A percentile compares a stretch with the other conserved stretches of the same genome.
Evolutionary conservation across 176 grass and related monocot species (phyloP).

Genomic region (Pontederia paniculata): DNA sequence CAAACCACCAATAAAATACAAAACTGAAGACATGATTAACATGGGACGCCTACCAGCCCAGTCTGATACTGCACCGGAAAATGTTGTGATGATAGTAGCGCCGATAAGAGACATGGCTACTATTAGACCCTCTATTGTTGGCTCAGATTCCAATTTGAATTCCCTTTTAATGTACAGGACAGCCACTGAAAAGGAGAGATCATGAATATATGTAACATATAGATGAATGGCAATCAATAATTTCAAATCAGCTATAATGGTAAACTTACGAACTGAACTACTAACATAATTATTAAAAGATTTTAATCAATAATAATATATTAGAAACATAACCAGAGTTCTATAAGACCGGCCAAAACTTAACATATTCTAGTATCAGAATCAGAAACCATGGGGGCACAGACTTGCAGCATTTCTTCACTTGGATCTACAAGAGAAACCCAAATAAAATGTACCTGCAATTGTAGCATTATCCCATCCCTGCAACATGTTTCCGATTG

Average conservation of each 20-base stretch:
- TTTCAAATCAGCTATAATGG: too few species aligned
- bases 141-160: constrained; percentile 53
- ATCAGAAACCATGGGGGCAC: too few species aligned
- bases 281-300: too few species aligned
- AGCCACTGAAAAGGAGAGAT: constrained; percentile 44
- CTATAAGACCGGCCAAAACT: too few species aligned
- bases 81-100: constrained; percentile 76
- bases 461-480: constrained; percentile 98
- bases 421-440: not conserved
- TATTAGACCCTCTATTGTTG: constrained; percentile 74
- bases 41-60: constrained; percentile 60
- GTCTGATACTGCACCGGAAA: constrained; percentile 66
- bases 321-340: too few species aligned
- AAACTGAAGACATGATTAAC: constrained; percentile 60
- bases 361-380: too few species aligned
- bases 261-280: too few species aligned
- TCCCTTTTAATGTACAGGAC: constrained; percentile 86
- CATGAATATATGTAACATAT: too few species aligned
- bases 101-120: constrained; percentile 90
- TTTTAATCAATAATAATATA: too few species aligned
- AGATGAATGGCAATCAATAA: too few species aligned
- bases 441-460: constrained; percentile 18
- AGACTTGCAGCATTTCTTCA: too few species aligned
- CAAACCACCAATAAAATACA: constrained; percentile 65
- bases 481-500: constrained; percentile 70